Base-by-base conservation (phyloP, 2,329 filamentous ascomycete genomes). In the Venturiaceae sp. region DNA sequence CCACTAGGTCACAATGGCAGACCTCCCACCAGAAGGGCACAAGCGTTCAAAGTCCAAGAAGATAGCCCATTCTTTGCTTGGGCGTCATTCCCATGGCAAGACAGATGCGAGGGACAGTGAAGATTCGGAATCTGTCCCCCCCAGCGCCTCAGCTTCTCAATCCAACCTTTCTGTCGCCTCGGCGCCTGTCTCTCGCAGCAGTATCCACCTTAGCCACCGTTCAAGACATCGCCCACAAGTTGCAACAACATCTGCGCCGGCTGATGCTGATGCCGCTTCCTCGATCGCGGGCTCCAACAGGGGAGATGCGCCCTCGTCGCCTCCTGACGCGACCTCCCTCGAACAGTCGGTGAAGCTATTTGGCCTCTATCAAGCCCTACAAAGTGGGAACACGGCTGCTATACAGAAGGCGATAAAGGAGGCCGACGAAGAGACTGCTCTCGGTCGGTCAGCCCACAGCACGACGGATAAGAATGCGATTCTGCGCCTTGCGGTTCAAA, bases 341-440 rank as follows among this genome's bases (percentile, higher is more conserved):
- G 92, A 99, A 69, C 91, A 96, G 72, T 96, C 92, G 0, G 90
- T 99, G 57, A 85, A 88, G 68, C 92, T 95, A 64, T 99, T 99
- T 73, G 86, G 92, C 64, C 84, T 96, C 52, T 96, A 97, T 68
- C 94, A 97, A 75, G 88, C 92, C 44, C 77, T 99, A 63, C 84
- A 92, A 63, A 94, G 83, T 70, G 94, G 94, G 57, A 92, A 99
- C 70, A 95, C 90, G 0, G 86, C 86, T 14, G 89, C 88, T 37
- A 96, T 99, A 66, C 90, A 89, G 32, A 92, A 87, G 69, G 88
- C 88, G 1, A 88, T 96, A 63, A 81, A 86, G 61, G 87, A 91
- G 61, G 72, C 33, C n/a, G 73, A 54, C 11, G 39, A 33, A 3
- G 39, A 52, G 39, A 52, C 39, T 19, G 21, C 28, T 4, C 32